phyloP scores from a whole-genome alignment of 1,284 basidiomycete genomes.

The Ustilago cynodontis region DNA sequence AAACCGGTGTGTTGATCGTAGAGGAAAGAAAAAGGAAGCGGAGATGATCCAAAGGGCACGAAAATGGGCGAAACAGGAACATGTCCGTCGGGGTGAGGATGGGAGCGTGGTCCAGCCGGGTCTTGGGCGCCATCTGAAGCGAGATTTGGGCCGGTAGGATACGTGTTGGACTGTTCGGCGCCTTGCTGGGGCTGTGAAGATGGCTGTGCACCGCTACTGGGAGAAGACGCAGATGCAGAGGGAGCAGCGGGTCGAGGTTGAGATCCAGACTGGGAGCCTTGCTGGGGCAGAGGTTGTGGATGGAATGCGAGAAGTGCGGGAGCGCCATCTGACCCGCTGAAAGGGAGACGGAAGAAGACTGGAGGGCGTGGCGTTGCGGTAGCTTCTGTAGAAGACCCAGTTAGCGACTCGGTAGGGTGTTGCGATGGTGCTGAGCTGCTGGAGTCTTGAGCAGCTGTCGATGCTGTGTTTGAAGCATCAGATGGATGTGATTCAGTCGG shows the following conservation, averaged over 20 bases:
- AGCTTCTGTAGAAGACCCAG: background rate
- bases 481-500: background rate
- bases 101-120: slow-evolving; percentile 9
- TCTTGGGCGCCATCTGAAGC: background rate
- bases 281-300: slow-evolving; percentile 39
- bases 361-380: slow-evolving; percentile 17
- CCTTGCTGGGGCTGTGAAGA: slow-evolving; percentile 1
- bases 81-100: slow-evolving; percentile 42
- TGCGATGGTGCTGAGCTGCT: background rate
- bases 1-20: slow-evolving; percentile 54
- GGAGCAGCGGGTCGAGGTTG: background rate
- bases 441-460: background rate
- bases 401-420: background rate
- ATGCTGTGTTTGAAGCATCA: background rate
- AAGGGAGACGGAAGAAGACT: slow-evolving; percentile 55
- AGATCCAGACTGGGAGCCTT: background rate
- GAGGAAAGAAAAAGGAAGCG: slow-evolving; percentile 63
- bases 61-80: slow-evolving; percentile 57
- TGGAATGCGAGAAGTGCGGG: slow-evolving; percentile 56
- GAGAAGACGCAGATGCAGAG: background rate
- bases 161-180: background rate
- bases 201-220: background rate
- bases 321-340: slow-evolving; percentile 42
- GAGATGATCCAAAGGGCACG: slow-evolving; percentile 58
- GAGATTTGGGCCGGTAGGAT: slow-evolving; percentile 5